Evolutionary conservation across 2,329 filamentous ascomycete species (phyloP).

Genomic region (Pseudogymnoascus sp.): DNA sequence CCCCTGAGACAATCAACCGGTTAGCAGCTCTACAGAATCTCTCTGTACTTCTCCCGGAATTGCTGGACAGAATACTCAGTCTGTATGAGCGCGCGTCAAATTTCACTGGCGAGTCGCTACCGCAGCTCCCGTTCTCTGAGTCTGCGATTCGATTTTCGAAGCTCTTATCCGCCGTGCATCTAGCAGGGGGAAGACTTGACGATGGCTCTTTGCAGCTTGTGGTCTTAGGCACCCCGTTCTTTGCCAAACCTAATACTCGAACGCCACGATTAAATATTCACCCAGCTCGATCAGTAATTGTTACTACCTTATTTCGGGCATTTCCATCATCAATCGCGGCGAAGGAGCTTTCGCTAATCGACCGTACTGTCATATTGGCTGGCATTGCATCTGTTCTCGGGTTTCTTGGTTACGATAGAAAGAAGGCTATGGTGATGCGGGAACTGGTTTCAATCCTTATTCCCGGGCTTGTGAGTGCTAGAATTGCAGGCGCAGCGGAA

Average conservation of each 20-base stretch:
- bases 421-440: conserved; percentile 82
- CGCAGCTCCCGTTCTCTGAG: conserved; percentile 63
- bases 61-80: conserved; percentile 64
- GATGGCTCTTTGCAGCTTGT: conserved; percentile 54
- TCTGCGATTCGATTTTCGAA: conserved; percentile 65
- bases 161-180: conserved; percentile 57
- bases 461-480: conserved; percentile 76
- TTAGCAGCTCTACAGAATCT: conserved; percentile 40
- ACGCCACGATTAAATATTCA: conserved; percentile 47
- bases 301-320: conserved; percentile 56
- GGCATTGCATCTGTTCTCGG: conserved; percentile 84
- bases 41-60: conserved; percentile 56
- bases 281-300: conserved; percentile 55
- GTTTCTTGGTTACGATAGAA: conserved; percentile 69
- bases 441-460: conserved; percentile 79
- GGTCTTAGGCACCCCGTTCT: conserved; percentile 51
- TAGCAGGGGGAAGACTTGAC: conserved; percentile 54
- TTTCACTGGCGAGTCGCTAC: conserved; percentile 57
- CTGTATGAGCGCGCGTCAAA: conserved; percentile 60
- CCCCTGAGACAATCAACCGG: conserved; percentile 23
- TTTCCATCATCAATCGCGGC: conserved; percentile 57
- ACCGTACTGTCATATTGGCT: conserved; percentile 70
- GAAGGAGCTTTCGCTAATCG: conserved; percentile 61
- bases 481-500: conserved; percentile 89
- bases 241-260: conserved; percentile 36